Percentiles rank a stretch among this genome's conserved stretches.
These are phyloP conservation scores for Citeromyces siamensis DNA, from an alignment of 1,139 yeast genomes.

Conservation along the genomic window DNA sequence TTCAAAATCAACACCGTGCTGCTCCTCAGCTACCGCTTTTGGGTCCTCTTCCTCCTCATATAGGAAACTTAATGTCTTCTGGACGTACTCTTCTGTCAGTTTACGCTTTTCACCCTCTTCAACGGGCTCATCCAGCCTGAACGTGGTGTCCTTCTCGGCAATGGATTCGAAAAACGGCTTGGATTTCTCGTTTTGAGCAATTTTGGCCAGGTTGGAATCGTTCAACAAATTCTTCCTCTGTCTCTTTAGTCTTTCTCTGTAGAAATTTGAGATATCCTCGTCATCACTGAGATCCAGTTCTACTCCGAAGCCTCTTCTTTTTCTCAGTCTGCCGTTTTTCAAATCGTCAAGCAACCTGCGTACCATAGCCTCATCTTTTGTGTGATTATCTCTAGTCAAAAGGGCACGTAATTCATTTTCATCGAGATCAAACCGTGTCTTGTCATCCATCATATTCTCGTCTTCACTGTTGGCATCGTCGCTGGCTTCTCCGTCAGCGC, in stretches of 20 bases:
- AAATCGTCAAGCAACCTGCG: constrained; percentile 72
- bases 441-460: constrained; percentile 74
- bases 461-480: constrained; percentile 66
- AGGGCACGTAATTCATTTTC: constrained; percentile 48
- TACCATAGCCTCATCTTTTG: constrained; percentile 57
- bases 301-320: constrained; percentile 35
- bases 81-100: constrained; percentile 35
- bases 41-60: constrained; percentile 24
- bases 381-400: constrained; percentile 56
- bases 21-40: constrained; percentile 20
- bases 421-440: constrained; percentile 43
- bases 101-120: constrained; percentile 9
- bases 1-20: constrained; percentile 13
- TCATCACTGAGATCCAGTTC: constrained; percentile 59
- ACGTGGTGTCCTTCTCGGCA: constrained; percentile 26
- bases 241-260: constrained; percentile 38
- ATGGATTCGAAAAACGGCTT: constrained; percentile 67
- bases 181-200: constrained; percentile 44
- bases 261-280: constrained; percentile 45
- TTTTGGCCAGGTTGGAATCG: constrained; percentile 34
- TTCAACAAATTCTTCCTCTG: constrained; percentile 41
- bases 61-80: constrained; percentile 52
- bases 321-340: constrained; percentile 67
- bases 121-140: constrained; percentile 11
- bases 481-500: constrained; percentile 59